Evolutionary conservation across 768 basidiomycete genomes (phyloP), one percentile per base, ranked within the genome.

Genomic region (Leccinum obscurum): DNA sequence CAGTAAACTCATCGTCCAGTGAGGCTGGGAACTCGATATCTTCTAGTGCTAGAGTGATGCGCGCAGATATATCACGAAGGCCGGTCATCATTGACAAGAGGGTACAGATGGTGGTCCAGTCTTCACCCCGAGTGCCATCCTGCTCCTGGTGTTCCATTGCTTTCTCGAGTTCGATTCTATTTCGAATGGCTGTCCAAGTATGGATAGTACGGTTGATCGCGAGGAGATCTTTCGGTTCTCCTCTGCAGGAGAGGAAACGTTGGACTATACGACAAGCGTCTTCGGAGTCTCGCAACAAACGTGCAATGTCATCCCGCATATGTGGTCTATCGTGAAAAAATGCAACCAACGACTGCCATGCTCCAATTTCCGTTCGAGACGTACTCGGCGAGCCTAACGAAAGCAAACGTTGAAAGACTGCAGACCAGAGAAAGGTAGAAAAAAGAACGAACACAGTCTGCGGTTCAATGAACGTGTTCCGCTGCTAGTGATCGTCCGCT

Each of bases 311-410:
- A 37, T 81, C 77, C 46, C 85, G 83, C 46, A 93, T 80, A 68
- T 88, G 83, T 34, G 83, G 81, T 32, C 86, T 77, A 10, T 76
- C 64, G 64, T 81, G 75, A 68, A 95, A 89, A 66, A 89, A 85
- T 3, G 87, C 81, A 24, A 95, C 91, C 6, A 93, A 73, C n/a
- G 84, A 83, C 68, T 93, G 93, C 6, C 88, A 86, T 11, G 84
- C 76, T 65, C 83, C 81, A 63, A 95, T 92, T 67, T 92, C 90
- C 15, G 70, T 62, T 13, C 86, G 74, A 2, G 90, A 92, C 3
- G 88, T 90, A 68, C 90, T 93, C 0, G 93, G 93, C 35, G 92
- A 92, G 72, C 89, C 92, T 93, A 65, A n/a, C 22, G 58, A 50
- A 57, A 52, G 56, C 35, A 51, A 50, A 58, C 65, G 34, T 59